A percentile compares a stretch with the other conserved stretches of the same genome.
phyloP scores from a whole-genome alignment of 129 eudicot species.

The Heracleum sosnowskyi region DNA sequence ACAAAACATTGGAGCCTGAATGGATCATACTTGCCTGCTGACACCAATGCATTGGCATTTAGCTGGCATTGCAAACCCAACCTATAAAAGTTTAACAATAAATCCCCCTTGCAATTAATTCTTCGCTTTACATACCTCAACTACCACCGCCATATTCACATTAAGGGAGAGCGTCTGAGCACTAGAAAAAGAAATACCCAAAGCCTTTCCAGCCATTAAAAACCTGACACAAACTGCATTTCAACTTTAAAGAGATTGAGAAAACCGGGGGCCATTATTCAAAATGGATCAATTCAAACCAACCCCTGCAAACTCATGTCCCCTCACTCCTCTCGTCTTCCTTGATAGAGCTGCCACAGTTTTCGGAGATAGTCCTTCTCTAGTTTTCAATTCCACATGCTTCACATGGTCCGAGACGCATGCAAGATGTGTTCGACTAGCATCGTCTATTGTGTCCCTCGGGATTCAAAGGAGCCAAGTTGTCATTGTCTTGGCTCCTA shows the following conservation, averaged over 20 bases:
- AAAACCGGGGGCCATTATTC: not conserved
- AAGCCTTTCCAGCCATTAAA: not conserved
- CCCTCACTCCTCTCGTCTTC: not conserved
- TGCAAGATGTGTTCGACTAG: not conserved
- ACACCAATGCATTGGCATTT: not conserved
- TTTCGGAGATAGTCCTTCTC: not conserved
- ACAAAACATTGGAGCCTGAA: too few species aligned
- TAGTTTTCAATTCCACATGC: not conserved
- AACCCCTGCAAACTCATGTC: conserved; percentile 8
- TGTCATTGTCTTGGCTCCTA: not conserved
- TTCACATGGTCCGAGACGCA: conserved; percentile 7
- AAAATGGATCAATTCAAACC: conserved; percentile 1
- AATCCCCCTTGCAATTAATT: not conserved
- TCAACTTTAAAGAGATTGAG: not conserved
- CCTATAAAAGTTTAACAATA: not conserved
- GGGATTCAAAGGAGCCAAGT: conserved; percentile 4
- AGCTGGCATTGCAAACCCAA: not conserved
- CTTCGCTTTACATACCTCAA: not conserved
- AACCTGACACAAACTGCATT: not conserved
- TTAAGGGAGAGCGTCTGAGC: not conserved
- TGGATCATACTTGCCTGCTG: too few species aligned
- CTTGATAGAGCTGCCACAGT: not conserved
- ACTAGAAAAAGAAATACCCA: not conserved
- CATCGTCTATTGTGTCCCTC: not conserved
- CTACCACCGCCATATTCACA: not conserved